Base-by-base conservation (phyloP, 768 basidiomycete genomes). In the Suillus americanus region DNA sequence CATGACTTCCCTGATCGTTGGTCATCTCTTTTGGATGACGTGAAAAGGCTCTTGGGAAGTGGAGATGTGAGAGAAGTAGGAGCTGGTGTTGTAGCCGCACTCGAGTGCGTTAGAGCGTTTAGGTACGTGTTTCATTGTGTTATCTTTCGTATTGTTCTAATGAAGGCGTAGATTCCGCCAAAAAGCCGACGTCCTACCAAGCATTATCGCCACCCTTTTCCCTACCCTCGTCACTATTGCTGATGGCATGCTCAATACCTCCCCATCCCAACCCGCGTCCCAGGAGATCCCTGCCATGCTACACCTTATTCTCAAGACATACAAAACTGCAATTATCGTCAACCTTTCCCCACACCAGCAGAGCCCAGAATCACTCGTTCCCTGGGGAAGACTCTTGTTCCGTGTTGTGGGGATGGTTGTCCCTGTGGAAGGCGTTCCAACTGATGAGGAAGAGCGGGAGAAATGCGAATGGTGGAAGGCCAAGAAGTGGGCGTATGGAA, bases 401-500 rank as follows among this genome's bases (percentile, higher is more conserved):
- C 81, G 84, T 59, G 84, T 95, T 23, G 84, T 95, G n/a, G 88
- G 90, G 66, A 77, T 93, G 50, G 80, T 83, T 64, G 79, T 95
- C 35, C 91, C 90, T 0, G 77, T 79, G 61, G 85, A 87, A 3
- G 83, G 81, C 25, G 83, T 94, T 0, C 89, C 91, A 2, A 85
- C 83, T 35, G 87, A 91, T 63, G 85, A 87, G 66, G 90, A 94
- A 6, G 90, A 90, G 18, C 81, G 91, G 41, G 92, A 95, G 78
- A 82, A 81, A 55, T 85, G 82, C 54, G 90, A 92, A 70, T 97
- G 95, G 94, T 94, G 93, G 91, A 90, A 89, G 73, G 85, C 90
- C 10, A 96, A 96, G 79, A 97, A 97, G 73, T 96, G 94, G 95
- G 92, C 94, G 1, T 95, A 89, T 72, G 86, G 83, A n/a, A 87